Evolutionary conservation across 352 stramenopile species (phyloP).

Genomic region (Phytophthora tentaculata): DNA sequence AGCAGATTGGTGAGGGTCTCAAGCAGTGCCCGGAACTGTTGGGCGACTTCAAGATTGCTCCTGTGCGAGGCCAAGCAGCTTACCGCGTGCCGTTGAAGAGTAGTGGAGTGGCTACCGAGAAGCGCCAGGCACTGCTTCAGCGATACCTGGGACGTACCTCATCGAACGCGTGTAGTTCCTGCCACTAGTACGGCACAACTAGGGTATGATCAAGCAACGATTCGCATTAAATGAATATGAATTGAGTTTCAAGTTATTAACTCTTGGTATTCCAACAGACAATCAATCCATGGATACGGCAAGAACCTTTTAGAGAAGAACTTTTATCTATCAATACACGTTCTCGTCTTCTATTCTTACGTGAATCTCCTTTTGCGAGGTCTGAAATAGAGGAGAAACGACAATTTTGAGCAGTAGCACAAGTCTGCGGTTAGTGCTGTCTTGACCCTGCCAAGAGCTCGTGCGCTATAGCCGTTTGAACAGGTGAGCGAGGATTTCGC

Average conservation of each 20-base stretch:
- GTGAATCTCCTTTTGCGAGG: slow-evolving; percentile 1
- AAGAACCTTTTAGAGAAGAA: too few relatives aligned
- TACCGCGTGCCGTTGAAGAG: slow-evolving; percentile 95
- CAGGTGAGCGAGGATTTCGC: slow-evolving; percentile 46
- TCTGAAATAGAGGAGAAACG: slow-evolving; percentile 35
- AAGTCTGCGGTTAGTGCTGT: too few relatives aligned
- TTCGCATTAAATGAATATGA: slow-evolving; percentile 33
- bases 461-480: slow-evolving; percentile 5
- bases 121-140: slow-evolving; percentile 73
- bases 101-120: slow-evolving; percentile 72
- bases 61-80: slow-evolving; percentile 88
- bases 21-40: slow-evolving; percentile 93
- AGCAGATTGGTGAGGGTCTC: slow-evolving; percentile 95
- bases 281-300: too few relatives aligned
- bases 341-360: slow-evolving; percentile 36
- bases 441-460: too few relatives aligned
- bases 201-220: slow-evolving; percentile 19
- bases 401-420: slow-evolving; percentile 14
- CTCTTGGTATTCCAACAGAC: too few relatives aligned
- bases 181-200: slow-evolving; percentile 21
- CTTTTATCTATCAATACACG: slow-evolving; percentile 32
- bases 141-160: slow-evolving; percentile 44
- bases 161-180: slow-evolving; percentile 31
- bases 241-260: slow-evolving; percentile 5
- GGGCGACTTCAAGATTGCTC: slow-evolving; percentile 93